Evolutionary conservation across 1,284 basidiomycete genomes (phyloP).

Genomic region (Thelephora terrestris): DNA sequence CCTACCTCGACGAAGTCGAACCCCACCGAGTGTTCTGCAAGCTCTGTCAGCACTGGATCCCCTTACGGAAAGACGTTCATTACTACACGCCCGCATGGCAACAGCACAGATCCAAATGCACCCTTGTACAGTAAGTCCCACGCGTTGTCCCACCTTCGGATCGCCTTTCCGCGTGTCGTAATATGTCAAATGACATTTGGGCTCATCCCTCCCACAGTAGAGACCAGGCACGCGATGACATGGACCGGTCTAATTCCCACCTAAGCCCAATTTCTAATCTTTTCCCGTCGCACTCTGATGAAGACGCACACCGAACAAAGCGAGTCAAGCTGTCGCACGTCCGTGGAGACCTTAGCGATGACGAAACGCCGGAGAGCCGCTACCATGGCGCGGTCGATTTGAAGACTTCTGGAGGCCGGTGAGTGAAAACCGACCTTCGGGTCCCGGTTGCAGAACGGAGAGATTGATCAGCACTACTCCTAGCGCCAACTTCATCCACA

Average conservation of each 20-base stretch:
- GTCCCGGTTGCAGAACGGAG: no score
- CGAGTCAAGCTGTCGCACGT: conserved; percentile 6
- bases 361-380: conserved; percentile 19
- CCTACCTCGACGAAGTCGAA: conserved; percentile 54
- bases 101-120: conserved; percentile 64
- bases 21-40: conserved; percentile 65
- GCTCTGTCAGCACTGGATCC: conserved; percentile 70
- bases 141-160: conserved; percentile 3
- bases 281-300: no score
- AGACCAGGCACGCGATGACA: no score
- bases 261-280: no score
- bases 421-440: conserved; percentile 15
- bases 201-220: no score
- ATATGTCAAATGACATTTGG: not conserved
- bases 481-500: conserved; percentile 37
- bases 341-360: conserved; percentile 13
- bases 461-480: not conserved
- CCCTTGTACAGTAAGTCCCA: conserved; percentile 48
- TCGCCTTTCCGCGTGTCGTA: conserved; percentile 8
- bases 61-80: conserved; percentile 58
- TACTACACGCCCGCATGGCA: conserved; percentile 72
- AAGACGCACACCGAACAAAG: not conserved
- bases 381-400: conserved; percentile 33
- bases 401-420: conserved; percentile 47
- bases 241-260: no score